Percentiles rank a stretch among this genome's conserved stretches.
Conservation (phyloP, 2,329 filamentous ascomycete genomes). For the Cladosporium cucumerinum region DNA sequence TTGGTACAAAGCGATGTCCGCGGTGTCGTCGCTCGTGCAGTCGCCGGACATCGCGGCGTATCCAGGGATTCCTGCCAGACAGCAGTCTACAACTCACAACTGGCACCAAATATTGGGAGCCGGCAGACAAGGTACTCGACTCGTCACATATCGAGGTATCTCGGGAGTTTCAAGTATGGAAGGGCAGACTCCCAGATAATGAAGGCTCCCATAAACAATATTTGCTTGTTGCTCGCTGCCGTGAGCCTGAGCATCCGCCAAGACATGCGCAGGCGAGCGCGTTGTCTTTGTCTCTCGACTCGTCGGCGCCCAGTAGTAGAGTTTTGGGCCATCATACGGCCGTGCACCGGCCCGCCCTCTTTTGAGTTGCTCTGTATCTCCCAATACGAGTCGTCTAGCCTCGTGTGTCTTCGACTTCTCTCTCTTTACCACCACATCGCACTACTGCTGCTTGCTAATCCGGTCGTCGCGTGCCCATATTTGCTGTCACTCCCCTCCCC, state of each 20-base stretch:
- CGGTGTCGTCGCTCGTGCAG: conserved; percentile 2
- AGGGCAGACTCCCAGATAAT: no score
- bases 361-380: not conserved
- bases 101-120: not conserved
- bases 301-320: not conserved
- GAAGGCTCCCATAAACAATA: not conserved
- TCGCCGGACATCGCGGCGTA: not conserved
- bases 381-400: not conserved
- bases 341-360: conserved; percentile 2
- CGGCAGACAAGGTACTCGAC: not conserved
- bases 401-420: conserved; percentile 1
- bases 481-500: not conserved
- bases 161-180: not conserved
- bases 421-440: conserved; percentile 3
- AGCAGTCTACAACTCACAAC: not conserved
- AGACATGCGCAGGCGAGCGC: not conserved
- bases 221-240: not conserved
- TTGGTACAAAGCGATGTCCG: conserved; percentile 4
- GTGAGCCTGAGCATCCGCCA: conserved; percentile 1
- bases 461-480: not conserved
- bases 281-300: not conserved
- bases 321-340: not conserved
- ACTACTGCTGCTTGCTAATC: not conserved
- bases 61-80: not conserved
- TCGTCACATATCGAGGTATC: not conserved